Conservation (phyloP, 257 asterid genomes). For the Eustoma russellianum region DNA sequence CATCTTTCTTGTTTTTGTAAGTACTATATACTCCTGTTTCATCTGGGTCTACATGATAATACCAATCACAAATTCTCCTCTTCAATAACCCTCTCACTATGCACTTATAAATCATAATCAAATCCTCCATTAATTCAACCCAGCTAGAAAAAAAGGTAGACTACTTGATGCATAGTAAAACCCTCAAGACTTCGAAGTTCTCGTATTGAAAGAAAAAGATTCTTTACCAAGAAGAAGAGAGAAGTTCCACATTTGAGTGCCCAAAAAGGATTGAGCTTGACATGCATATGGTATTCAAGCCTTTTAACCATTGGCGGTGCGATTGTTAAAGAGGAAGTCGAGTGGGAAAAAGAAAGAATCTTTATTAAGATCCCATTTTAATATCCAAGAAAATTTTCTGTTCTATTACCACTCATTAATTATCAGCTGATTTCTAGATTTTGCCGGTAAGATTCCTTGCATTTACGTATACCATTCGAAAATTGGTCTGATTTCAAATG, state of each 20-base stretch:
- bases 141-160: background rate
- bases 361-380: background rate
- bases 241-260: too few relatives aligned
- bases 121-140: too few relatives aligned
- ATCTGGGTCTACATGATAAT: conserved; percentile 10
- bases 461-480: background rate
- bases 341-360: conserved; percentile 76
- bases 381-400: conserved; percentile 1
- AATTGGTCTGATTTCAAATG: conserved; percentile 7
- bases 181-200: too few relatives aligned
- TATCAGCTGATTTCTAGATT: conserved; percentile 6
- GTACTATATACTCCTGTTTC: conserved; percentile 2
- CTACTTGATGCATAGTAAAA: too few relatives aligned
- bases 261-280: conserved; percentile 45
- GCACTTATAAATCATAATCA: background rate
- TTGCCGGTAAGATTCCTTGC: conserved; percentile 14
- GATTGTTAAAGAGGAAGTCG: conserved; percentile 69
- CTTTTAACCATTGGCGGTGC: conserved; percentile 66
- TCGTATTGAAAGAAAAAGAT: background rate
- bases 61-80: conserved; percentile 4
- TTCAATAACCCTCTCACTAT: background rate
- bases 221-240: background rate
- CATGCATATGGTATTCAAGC: conserved; percentile 73
- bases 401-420: conserved; percentile 1
- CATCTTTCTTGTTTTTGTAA: conserved; percentile 23